phyloP scores from a whole-genome alignment of 2,329 filamentous ascomycete genomes.

The Aspergillus arachidicola region DNA sequence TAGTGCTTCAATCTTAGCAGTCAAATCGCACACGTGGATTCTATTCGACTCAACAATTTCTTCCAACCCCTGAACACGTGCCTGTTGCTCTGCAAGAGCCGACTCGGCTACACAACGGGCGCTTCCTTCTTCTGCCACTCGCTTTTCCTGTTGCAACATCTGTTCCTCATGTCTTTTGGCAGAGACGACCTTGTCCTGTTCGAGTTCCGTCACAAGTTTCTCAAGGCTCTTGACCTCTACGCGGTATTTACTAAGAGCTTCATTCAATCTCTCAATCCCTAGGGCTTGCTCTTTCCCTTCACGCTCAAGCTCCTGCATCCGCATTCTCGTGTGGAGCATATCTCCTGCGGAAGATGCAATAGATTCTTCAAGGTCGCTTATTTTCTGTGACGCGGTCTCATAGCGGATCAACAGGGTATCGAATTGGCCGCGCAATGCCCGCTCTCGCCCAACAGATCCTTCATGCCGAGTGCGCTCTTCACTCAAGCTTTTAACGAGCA shows the following conservation, averaged over 20 bases:
- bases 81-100: constrained; percentile 36
- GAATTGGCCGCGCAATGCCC: constrained; percentile 47
- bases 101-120: constrained; percentile 39
- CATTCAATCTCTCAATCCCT: constrained; percentile 45
- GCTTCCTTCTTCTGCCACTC: constrained; percentile 36
- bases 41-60: constrained; percentile 37
- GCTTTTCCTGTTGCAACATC: constrained; percentile 37
- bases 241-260: constrained; percentile 47
- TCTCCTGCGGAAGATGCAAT: constrained; percentile 48
- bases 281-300: constrained; percentile 44
- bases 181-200: constrained; percentile 39
- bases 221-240: constrained; percentile 48
- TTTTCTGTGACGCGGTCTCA: constrained; percentile 40
- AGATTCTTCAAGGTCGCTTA: constrained; percentile 41
- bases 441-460: constrained; percentile 41
- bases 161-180: constrained; percentile 32
- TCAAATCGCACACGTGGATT: constrained; percentile 37
- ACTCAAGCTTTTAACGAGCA: constrained; percentile 37
- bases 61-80: constrained; percentile 42
- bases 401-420: constrained; percentile 43
- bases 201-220: constrained; percentile 43
- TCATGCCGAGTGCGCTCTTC: constrained; percentile 35
- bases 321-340: constrained; percentile 48
- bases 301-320: constrained; percentile 45
- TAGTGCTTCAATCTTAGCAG: constrained; percentile 37